phyloP scores from a whole-genome alignment of 805 yeast genomes.

The Hemisphaericaspora nanyangensis region DNA sequence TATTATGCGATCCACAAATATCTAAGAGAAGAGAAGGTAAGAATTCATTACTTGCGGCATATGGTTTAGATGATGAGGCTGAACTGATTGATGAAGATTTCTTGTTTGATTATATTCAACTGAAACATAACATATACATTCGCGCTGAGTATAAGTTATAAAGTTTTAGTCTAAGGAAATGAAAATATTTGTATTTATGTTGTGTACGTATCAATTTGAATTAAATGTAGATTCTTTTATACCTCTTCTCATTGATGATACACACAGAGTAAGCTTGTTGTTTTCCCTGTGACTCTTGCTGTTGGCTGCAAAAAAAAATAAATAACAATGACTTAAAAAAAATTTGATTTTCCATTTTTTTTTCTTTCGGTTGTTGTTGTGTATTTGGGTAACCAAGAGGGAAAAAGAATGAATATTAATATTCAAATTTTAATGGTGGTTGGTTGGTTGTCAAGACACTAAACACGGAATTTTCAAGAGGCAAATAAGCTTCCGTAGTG shows the following conservation, averaged over 20 bases:
- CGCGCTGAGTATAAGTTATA: slow-evolving; percentile 8
- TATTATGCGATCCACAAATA: slow-evolving; percentile 10
- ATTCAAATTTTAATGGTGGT: too few relatives aligned
- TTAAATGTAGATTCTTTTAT: neutral
- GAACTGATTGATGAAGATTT: slow-evolving; percentile 3
- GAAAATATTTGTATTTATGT: neutral
- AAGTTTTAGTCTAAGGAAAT: neutral
- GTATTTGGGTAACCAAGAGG: too few relatives aligned
- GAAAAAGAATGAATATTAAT: too few relatives aligned
- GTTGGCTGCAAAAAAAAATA: neutral
- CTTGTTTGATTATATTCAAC: slow-evolving; percentile 8
- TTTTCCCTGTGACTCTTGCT: neutral
- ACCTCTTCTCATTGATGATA: neutral
- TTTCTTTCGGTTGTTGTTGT: too few relatives aligned
- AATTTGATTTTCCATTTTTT: neutral
- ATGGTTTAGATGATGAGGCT: neutral
- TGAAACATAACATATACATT: slow-evolving; percentile 8
- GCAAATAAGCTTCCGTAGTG: too few relatives aligned
- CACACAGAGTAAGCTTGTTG: neutral
- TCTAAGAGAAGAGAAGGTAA: neutral
- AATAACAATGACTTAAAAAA: neutral
- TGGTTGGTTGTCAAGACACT: too few relatives aligned
- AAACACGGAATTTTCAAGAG: too few relatives aligned
- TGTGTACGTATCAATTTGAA: neutral
- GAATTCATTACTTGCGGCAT: neutral